A percentile compares a stretch with the other conserved stretches of the same genome.
These are phyloP conservation scores for Aureobasidium musti DNA, from an alignment of 2,329 filamentous ascomycete genomes.

Conservation along the genomic window DNA sequence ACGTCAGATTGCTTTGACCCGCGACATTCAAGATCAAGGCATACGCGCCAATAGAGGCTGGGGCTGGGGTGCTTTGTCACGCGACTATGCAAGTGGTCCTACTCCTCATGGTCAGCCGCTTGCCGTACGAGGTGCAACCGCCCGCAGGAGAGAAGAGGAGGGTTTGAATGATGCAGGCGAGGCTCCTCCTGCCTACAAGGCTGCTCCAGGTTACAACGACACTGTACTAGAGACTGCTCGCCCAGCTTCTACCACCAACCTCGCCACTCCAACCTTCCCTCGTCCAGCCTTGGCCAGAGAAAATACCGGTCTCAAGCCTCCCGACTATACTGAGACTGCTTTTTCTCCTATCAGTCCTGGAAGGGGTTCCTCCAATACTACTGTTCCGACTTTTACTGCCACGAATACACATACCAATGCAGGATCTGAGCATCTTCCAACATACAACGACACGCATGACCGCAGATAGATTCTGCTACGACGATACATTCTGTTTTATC, in stretches of 20 bases:
- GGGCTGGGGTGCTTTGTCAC: slow-evolving; percentile 23
- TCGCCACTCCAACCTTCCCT: slow-evolving; percentile 40
- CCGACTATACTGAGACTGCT: slow-evolving; percentile 44
- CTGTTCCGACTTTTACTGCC: background rate
- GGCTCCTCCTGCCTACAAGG: slow-evolving; percentile 64
- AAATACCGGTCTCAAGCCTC: slow-evolving; percentile 44
- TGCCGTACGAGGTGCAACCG: background rate
- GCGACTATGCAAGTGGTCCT: slow-evolving; percentile 17
- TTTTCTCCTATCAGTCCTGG: background rate
- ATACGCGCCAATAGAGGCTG: slow-evolving; percentile 32
- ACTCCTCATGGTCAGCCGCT: slow-evolving; percentile 7
- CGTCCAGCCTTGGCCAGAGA: slow-evolving; percentile 45
- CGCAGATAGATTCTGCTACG: slow-evolving; percentile 24
- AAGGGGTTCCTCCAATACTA: background rate
- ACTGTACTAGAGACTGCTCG: slow-evolving; percentile 2
- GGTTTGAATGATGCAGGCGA: slow-evolving; percentile 66
- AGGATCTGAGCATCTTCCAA: background rate
- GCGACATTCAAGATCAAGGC: slow-evolving; percentile 40
- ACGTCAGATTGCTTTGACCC: slow-evolving; percentile 41
- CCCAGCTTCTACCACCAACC: background rate
- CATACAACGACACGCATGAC: slow-evolving; percentile 3
- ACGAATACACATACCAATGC: background rate
- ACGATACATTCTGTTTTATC: background rate
- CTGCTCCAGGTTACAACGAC: slow-evolving; percentile 36
- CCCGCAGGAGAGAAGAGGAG: slow-evolving; percentile 49